Percentiles rank a stretch among this genome's conserved stretches.
phyloP scores from a whole-genome alignment of 2,329 filamentous ascomycete genomes.

The Aspergillus vadensis region DNA sequence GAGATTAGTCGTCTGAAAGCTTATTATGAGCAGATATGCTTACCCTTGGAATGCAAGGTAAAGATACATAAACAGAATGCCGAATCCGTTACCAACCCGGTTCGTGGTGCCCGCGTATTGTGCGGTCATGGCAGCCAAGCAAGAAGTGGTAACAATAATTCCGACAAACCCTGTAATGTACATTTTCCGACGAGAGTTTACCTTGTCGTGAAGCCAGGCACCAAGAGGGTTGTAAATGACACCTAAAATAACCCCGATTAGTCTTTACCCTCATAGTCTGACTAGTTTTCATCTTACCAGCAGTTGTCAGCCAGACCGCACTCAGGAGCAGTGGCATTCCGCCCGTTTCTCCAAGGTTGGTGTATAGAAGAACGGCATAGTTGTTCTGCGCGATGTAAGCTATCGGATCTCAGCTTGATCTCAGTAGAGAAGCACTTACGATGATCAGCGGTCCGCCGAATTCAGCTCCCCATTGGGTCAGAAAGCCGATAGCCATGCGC shows the following conservation, averaged over 20 bases:
- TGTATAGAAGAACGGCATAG: constrained; percentile 50
- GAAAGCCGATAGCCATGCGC: constrained; percentile 55
- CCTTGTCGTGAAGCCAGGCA: constrained; percentile 40
- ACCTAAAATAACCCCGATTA: constrained; percentile 32
- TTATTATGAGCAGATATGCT: constrained; percentile 10
- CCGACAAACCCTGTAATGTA: constrained; percentile 47
- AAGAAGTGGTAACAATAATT: constrained; percentile 44
- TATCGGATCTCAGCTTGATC: neutral
- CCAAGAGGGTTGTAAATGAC: constrained; percentile 43
- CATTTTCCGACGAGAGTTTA: constrained; percentile 45
- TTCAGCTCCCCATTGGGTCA: constrained; percentile 57
- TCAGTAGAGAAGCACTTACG: constrained; percentile 35
- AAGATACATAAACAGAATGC: constrained; percentile 47
- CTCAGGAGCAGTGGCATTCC: constrained; percentile 48
- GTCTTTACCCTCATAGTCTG: neutral
- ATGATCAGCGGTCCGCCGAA: constrained; percentile 57
- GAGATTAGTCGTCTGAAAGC: neutral
- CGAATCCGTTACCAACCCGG: constrained; percentile 43
- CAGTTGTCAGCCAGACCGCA: constrained; percentile 50
- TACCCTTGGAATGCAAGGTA: constrained; percentile 54
- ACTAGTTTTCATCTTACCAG: constrained; percentile 35
- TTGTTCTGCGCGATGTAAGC: constrained; percentile 43
- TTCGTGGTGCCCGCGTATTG: constrained; percentile 43
- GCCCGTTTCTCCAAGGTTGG: constrained; percentile 45
- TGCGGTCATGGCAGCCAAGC: constrained; percentile 43